Conservation (phyloP, 345 rosid genomes). For the Acer yangbiense region DNA sequence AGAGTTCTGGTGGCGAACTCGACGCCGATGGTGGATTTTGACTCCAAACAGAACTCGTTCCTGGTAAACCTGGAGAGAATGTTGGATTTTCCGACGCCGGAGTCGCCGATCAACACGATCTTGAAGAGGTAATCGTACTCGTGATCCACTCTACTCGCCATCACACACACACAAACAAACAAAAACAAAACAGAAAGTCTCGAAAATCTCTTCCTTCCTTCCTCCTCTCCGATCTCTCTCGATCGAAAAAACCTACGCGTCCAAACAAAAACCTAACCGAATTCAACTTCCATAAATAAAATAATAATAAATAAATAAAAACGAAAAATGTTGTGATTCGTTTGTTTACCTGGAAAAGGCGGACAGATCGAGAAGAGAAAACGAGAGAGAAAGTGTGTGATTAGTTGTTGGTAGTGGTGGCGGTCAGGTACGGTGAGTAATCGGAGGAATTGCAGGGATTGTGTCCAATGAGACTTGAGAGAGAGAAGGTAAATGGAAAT, state of each 20-base stretch:
- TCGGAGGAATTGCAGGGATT: not conserved
- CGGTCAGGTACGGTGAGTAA: not conserved
- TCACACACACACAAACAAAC: slow-evolving; percentile 15
- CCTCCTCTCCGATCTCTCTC: slow-evolving; percentile 21
- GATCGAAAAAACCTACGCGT: slow-evolving; percentile 28
- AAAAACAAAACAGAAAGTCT: not conserved
- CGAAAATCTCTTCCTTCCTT: not conserved
- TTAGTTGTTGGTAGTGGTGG: not conserved
- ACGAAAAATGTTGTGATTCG: not conserved
- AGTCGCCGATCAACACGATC: slow-evolving; percentile 81
- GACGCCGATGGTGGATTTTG: slow-evolving; percentile 74
- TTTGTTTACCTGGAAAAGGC: slow-evolving; percentile 25
- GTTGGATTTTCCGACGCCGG: slow-evolving; percentile 81
- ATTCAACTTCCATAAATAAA: not conserved
- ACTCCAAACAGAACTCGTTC: slow-evolving; percentile 72
- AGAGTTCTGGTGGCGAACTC: slow-evolving; percentile 75
- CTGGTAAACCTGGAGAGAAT: slow-evolving; percentile 72
- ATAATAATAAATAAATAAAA: not conserved
- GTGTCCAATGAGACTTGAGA: not conserved
- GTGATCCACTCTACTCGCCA: slow-evolving; percentile 62
- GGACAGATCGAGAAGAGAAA: slow-evolving; percentile 42
- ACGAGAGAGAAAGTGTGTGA: not conserved
- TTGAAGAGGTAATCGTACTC: slow-evolving; percentile 73
- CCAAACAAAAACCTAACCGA: slow-evolving; percentile 24
- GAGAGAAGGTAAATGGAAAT: not conserved